Conservation (phyloP, 192 early-diverging fungal species). For the Cladochytrium replicatum region DNA sequence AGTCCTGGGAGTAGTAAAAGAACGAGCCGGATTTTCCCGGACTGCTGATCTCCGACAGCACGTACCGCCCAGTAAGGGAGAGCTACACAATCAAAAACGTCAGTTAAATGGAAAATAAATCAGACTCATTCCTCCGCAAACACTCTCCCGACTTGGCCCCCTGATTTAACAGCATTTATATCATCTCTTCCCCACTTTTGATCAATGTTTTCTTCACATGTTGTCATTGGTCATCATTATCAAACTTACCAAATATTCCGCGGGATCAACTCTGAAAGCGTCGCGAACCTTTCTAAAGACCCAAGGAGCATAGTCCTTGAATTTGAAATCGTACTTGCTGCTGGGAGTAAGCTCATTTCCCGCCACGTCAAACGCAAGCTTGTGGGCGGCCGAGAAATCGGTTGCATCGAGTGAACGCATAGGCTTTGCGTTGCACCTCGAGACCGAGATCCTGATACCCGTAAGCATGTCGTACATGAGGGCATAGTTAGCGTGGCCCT, state of each 20-base stretch:
- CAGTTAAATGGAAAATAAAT: neutral
- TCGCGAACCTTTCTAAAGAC: conserved; percentile 87
- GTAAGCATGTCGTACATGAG: conserved; percentile 99
- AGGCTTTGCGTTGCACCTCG: conserved; percentile 78
- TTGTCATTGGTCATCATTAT: conserved; percentile 4
- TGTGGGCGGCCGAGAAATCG: conserved; percentile 85
- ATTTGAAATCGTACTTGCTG: conserved; percentile 95
- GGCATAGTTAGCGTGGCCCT: conserved; percentile 92
- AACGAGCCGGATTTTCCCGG: conserved; percentile 94
- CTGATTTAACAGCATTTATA: neutral
- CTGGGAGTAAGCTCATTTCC: conserved; percentile 94
- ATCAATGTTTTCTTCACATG: neutral
- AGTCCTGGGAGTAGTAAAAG: conserved; percentile 98
- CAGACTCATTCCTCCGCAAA: no score
- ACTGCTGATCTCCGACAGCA: conserved; percentile 86
- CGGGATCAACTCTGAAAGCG: conserved; percentile 76
- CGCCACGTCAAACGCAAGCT: conserved; percentile 92
- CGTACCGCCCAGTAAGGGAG: conserved; percentile 92
- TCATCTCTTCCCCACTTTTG: neutral
- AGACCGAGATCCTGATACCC: conserved; percentile 84
- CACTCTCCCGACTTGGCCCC: no score
- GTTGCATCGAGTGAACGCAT: conserved; percentile 55
- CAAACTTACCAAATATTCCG: conserved; percentile 79
- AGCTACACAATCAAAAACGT: conserved; percentile 33
- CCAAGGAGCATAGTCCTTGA: conserved; percentile 98